Percentiles rank a stretch among this genome's conserved stretches.
phyloP scores from a whole-genome alignment of 2,329 filamentous ascomycete genomes.

The Aspergillus proliferans region DNA sequence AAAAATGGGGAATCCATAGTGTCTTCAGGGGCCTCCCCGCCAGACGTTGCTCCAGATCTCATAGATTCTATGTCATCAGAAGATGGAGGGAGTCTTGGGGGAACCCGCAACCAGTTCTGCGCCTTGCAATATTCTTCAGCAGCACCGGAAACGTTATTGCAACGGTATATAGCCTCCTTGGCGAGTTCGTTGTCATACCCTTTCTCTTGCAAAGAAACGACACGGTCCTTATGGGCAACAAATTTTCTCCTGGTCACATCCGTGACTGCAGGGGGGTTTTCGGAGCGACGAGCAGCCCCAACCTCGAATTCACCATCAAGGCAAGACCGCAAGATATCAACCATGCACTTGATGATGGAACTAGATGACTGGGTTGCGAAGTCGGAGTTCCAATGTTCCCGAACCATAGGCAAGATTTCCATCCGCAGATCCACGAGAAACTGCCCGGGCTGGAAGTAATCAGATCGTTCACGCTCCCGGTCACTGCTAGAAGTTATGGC shows the following conservation, averaged over 20 bases:
- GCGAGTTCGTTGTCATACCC: conserved; percentile 58
- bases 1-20: conserved; percentile 21
- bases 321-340: conserved; percentile 76
- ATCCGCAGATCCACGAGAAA: conserved; percentile 81
- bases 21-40: conserved; percentile 27
- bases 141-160: conserved; percentile 57
- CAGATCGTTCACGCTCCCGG: conserved; percentile 50
- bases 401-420: conserved; percentile 68
- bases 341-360: conserved; percentile 67
- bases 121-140: conserved; percentile 71
- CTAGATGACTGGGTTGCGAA: conserved; percentile 76
- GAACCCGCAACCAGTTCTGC: conserved; percentile 52
- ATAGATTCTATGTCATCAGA: conserved; percentile 45
- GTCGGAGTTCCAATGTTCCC: conserved; percentile 75
- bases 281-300: conserved; percentile 56
- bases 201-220: conserved; percentile 40
- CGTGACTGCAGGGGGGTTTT: conserved; percentile 49
- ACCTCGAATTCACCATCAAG: conserved; percentile 71
- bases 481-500: conserved; percentile 46
- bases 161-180: conserved; percentile 75
- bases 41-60: conserved; percentile 21
- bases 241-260: conserved; percentile 48
- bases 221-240: conserved; percentile 44
- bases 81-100: conserved; percentile 62
- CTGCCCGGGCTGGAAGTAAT: conserved; percentile 63